These are phyloP conservation scores for Proliferodiscus dingleyae DNA, from an alignment of 2,329 filamentous ascomycete species.

Conservation along the genomic window DNA sequence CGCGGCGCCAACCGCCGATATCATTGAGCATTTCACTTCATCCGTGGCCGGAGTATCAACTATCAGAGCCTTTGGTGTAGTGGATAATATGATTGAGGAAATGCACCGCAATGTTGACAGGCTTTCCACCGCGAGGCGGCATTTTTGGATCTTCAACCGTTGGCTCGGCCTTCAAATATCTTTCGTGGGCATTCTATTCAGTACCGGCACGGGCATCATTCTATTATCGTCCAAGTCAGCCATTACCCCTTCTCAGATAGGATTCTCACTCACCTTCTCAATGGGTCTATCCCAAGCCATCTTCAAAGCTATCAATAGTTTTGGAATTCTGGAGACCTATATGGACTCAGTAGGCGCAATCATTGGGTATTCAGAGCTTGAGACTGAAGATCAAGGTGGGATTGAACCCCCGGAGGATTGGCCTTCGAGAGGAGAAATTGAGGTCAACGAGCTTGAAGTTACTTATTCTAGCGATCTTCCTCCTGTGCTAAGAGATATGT, in stretches of 20 bases:
- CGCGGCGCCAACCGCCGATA: conserved; percentile 67
- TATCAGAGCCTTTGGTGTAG: conserved; percentile 68
- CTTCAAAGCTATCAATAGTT: conserved; percentile 58
- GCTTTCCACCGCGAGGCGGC: conserved; percentile 60
- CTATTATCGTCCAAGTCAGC: conserved; percentile 54
- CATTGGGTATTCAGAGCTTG: conserved; percentile 65
- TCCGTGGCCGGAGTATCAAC: conserved; percentile 68
- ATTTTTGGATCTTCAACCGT: conserved; percentile 55
- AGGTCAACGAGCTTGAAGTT: conserved; percentile 67
- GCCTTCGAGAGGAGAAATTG: conserved; percentile 67
- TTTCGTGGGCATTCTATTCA: conserved; percentile 64
- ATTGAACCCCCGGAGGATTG: conserved; percentile 59
- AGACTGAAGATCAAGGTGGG: conserved; percentile 60
- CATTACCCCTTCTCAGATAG: conserved; percentile 65
- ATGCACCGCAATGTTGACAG: conserved; percentile 66
- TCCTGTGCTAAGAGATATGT: conserved; percentile 63
- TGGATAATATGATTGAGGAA: conserved; percentile 55
- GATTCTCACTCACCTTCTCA: conserved; percentile 69
- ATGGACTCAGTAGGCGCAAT: conserved; percentile 75
- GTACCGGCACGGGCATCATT: conserved; percentile 56
- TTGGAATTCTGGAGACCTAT: conserved; percentile 64
- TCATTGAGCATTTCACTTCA: conserved; percentile 64
- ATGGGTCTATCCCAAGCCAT: conserved; percentile 61
- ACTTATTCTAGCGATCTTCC: conserved; percentile 67
- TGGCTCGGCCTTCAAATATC: conserved; percentile 68